A percentile compares a stretch with the other conserved stretches of the same genome.
phyloP scores from a whole-genome alignment of 2,329 filamentous ascomycete species.

The Lizonia empirigonia region DNA sequence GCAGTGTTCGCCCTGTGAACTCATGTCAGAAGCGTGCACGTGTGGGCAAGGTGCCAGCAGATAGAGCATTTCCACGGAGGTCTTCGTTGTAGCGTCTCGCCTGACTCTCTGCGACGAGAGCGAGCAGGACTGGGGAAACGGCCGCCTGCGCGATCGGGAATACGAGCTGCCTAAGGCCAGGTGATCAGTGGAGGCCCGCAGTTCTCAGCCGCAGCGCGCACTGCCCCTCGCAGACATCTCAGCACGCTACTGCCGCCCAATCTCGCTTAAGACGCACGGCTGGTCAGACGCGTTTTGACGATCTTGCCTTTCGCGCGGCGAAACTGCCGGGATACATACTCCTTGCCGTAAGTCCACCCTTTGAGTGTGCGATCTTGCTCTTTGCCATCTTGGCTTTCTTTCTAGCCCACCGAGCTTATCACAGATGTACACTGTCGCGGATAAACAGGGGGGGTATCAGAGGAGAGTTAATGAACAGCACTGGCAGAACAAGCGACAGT shows the following conservation, averaged over 20 bases:
- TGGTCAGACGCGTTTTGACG: constrained; percentile 8
- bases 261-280: constrained; percentile 8
- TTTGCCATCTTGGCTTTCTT: constrained; percentile 14
- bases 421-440: constrained; percentile 3
- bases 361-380: constrained; percentile 8
- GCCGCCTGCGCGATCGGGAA: background rate
- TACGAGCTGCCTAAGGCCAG: background rate
- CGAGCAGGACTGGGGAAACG: background rate
- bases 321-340: constrained; percentile 16
- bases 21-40: constrained; percentile 1
- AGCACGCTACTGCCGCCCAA: constrained; percentile 13
- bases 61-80: constrained; percentile 1
- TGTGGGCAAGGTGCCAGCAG: constrained; percentile 1
- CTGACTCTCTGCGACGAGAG: background rate
- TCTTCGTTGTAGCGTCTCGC: background rate
- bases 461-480: background rate
- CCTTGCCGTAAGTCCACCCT: constrained; percentile 11
- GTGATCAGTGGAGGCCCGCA: background rate
- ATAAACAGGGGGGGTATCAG: constrained; percentile 14
- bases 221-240: constrained; percentile 3
- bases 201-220: constrained; percentile 7
- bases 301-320: constrained; percentile 13
- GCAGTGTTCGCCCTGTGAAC: constrained; percentile 5
- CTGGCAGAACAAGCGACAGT: constrained; percentile 9
- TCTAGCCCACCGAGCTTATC: constrained; percentile 2